Evolutionary conservation across 257 asterid species (phyloP).

Genomic region (Handroanthus guayacan): DNA sequence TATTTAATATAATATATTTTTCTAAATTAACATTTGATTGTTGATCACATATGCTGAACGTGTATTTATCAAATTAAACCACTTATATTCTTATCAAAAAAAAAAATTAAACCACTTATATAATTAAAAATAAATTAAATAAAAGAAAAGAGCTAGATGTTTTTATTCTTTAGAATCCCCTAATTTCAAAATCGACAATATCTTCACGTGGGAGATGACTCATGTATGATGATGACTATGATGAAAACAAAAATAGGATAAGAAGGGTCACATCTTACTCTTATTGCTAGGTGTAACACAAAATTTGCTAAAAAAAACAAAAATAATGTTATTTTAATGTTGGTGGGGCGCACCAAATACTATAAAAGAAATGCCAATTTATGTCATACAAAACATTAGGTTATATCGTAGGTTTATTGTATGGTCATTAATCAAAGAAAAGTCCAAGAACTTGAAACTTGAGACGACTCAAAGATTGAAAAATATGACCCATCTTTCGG

Average conservation of each 20-base stretch:
- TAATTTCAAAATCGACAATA: not conserved
- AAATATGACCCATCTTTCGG: conserved; percentile 21
- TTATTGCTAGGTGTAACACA: not conserved
- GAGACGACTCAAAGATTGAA: not conserved
- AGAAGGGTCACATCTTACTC: not conserved
- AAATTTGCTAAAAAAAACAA: not conserved
- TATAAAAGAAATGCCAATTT: conserved; percentile 4
- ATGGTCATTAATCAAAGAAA: conserved; percentile 11
- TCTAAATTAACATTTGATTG: too few relatives aligned
- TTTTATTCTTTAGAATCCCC: too few relatives aligned
- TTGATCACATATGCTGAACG: too few relatives aligned
- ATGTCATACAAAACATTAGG: conserved; percentile 18
- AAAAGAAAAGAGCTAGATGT: too few relatives aligned
- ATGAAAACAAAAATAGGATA: not conserved
- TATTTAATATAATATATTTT: too few relatives aligned
- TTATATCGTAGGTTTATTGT: not conserved
- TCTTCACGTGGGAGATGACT: conserved; percentile 33
- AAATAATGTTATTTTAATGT: not conserved
- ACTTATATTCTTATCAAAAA: too few relatives aligned
- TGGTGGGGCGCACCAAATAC: conserved; percentile 4
- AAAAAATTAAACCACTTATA: too few relatives aligned
- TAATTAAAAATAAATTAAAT: too few relatives aligned
- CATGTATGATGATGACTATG: conserved; percentile 5
- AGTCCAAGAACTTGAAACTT: conserved; percentile 27
- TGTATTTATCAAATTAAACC: too few relatives aligned